Evolutionary conservation across 1,284 basidiomycete species (phyloP).

Genomic region (Erythrobasidium hasegawianum): DNA sequence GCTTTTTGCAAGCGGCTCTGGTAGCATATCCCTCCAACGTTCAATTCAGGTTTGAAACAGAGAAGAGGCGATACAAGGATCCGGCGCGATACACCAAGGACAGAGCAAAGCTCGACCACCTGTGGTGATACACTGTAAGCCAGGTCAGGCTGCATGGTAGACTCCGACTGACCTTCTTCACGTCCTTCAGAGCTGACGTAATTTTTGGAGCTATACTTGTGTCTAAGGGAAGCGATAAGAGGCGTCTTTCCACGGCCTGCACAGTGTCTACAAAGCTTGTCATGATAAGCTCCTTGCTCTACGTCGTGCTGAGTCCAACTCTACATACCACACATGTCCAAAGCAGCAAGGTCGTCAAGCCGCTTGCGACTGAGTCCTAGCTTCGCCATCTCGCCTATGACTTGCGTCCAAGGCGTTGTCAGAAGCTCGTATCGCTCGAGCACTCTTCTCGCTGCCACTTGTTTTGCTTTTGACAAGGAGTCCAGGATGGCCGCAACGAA

Average conservation of each 20-base stretch:
- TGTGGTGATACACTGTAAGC: conserved; percentile 44
- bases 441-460: conserved; percentile 14
- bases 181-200: conserved; percentile 7
- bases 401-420: conserved; percentile 41
- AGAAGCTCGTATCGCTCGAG: conserved; percentile 42
- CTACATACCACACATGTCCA: conserved; percentile 37
- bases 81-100: conserved; percentile 52
- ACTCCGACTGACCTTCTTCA: conserved; percentile 22
- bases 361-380: conserved; percentile 38
- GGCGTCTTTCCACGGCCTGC: too few species aligned
- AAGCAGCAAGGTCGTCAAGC: conserved; percentile 35
- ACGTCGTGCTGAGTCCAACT: too few species aligned
- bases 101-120: conserved; percentile 50
- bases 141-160: not conserved
- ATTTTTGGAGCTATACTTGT: not conserved
- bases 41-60: conserved; percentile 50
- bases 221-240: not conserved
- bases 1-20: conserved; percentile 52
- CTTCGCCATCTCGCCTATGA: conserved; percentile 42
- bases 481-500: conserved; percentile 34
- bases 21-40: conserved; percentile 56
- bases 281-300: not conserved
- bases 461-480: conserved; percentile 7
- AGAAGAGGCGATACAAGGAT: conserved; percentile 54
- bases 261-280: too few species aligned